These are phyloP conservation scores for Podila epicladia DNA, from an alignment of 192 early-diverging fungal species.

Conservation along the genomic window DNA sequence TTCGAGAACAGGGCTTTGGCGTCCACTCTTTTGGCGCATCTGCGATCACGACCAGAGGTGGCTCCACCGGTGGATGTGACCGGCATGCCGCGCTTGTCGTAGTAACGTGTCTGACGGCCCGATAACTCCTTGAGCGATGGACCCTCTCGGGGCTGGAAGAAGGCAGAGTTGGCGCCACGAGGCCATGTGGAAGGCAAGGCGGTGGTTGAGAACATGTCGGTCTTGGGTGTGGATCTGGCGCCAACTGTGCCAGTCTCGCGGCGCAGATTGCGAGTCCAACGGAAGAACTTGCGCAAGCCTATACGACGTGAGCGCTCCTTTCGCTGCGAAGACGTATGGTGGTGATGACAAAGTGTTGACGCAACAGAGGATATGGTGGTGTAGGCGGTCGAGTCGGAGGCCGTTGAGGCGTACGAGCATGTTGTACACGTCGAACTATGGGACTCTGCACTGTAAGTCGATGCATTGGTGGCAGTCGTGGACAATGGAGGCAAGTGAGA, in stretches of 20 bases:
- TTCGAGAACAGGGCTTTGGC: constrained; percentile 91
- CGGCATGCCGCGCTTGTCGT: neutral
- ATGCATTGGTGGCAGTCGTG: neutral
- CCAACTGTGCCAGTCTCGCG: neutral
- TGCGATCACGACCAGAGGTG: neutral
- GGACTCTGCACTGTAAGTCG: neutral
- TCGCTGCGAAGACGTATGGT: neutral
- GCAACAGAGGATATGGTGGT: neutral
- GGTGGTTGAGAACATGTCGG: too few species aligned
- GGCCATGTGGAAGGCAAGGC: neutral
- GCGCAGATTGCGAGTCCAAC: neutral
- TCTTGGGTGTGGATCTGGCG: too few species aligned
- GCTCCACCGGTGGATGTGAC: neutral
- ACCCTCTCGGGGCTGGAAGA: neutral
- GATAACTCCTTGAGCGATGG: constrained; percentile 10
- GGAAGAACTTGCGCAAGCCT: neutral
- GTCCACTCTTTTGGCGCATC: constrained; percentile 27
- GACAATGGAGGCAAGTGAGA: neutral
- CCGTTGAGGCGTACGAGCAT: neutral
- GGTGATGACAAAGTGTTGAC: constrained; percentile 11
- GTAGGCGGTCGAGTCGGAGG: neutral
- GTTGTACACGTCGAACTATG: constrained; percentile 1
- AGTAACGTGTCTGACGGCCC: constrained; percentile 6
- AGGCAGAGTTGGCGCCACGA: neutral
- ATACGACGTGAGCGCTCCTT: neutral